Evolutionary conservation across 352 stramenopile species (phyloP), one percentile per base, ranked within the genome.

Genomic region (Elongisporangium undulatum): DNA sequence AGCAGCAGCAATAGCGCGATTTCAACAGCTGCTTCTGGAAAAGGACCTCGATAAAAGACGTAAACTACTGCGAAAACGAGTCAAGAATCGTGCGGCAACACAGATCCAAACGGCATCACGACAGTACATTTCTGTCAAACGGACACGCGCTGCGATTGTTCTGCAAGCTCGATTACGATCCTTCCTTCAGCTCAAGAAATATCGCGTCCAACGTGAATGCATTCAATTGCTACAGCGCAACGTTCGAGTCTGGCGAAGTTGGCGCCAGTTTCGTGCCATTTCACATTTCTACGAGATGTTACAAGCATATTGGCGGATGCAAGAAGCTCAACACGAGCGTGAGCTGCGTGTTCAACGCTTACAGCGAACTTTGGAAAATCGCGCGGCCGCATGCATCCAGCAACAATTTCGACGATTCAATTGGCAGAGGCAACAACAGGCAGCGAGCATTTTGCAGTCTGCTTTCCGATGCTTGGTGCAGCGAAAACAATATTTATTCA

Each of bases 181-280:
- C 20, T 67, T 59, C 41, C 12, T 49, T 6, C 62, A 66, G 20
- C 62, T 51, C 16, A 69, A 49, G 7, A 56, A 53, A 38, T 79
- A 72, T 20, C 50, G 16, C 8, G 38, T 16, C 50, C 41, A 65
- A 22, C 55, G 64, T 41, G 34, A n/a, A 0, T 67, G 72, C 48
- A 53, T 55, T 15, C 55, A 53, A 20, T 20, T 70, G 29, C 53
- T 84, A 16, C 76, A 84, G 63, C 65, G 59, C 10, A 83, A 76
- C 48, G 53, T 76, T 7, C 74, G 69, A 2, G 56, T 67, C 53
- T 79, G 75, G 72, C 76, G 74, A 21, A 69, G 69, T 49, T 68
- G 68, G 24, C 53, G 38, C 57, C 73, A 82, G 20, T 52, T 83
- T 17, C 45, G 24, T 12, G 73, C 56, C 3, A 51, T 86, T 20